Conservation (phyloP, 1,139 yeast species). For the Saccharomyces pastorianus region DNA sequence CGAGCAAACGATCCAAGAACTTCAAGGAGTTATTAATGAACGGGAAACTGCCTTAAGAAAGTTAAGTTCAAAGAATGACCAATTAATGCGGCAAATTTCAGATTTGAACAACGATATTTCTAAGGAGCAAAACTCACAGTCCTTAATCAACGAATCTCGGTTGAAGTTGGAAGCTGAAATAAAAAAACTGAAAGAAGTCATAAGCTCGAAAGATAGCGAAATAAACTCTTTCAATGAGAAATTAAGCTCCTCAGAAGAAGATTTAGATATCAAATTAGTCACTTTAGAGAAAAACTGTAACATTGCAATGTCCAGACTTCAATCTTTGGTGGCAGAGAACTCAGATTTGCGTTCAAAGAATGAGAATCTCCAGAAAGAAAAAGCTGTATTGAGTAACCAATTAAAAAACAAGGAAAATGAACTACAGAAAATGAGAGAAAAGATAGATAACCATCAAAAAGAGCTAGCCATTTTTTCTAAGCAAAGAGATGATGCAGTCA, state of each 20-base stretch:
- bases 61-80: not conserved
- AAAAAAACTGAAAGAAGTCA: conserved; percentile 7
- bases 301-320: conserved; percentile 34
- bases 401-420: conserved; percentile 33
- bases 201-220: conserved; percentile 9
- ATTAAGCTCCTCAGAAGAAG: conserved; percentile 29
- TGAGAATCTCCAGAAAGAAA: conserved; percentile 21
- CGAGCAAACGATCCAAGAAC: conserved; percentile 16
- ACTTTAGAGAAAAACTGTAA: conserved; percentile 29
- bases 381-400: conserved; percentile 29
- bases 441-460: conserved; percentile 22
- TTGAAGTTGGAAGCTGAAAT: conserved; percentile 8
- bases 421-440: conserved; percentile 31
- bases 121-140: not conserved
- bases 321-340: conserved; percentile 41
- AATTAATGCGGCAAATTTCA: not conserved
- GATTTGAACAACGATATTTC: not conserved
- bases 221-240: conserved; percentile 31
- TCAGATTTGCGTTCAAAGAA: conserved; percentile 9
- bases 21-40: conserved; percentile 9
- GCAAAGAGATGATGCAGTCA: conserved; percentile 25
- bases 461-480: conserved; percentile 22
- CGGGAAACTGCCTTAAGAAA: not conserved
- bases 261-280: conserved; percentile 32
- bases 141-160: not conserved